Evolutionary conservation across 352 stramenopile genomes (phyloP).

Genomic region (Globisporangium iwayamae): DNA sequence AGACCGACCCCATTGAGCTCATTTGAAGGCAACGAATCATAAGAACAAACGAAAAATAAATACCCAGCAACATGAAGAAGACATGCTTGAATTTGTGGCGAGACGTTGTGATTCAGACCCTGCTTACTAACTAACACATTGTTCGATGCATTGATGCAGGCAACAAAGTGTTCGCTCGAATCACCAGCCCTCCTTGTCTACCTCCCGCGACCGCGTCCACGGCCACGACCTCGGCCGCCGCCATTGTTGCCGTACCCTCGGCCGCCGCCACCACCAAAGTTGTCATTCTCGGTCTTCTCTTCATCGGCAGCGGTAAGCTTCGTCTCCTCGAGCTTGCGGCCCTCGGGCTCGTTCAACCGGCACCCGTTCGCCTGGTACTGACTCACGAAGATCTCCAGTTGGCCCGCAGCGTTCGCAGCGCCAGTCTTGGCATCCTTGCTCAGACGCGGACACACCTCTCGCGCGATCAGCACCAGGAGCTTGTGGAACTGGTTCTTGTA

Average conservation of each 20-base stretch:
- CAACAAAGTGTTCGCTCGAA: neutral
- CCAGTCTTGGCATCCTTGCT: conserved; percentile 76
- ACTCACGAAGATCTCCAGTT: conserved; percentile 70
- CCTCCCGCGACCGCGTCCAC: conserved; percentile 33
- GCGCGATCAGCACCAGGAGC: conserved; percentile 60
- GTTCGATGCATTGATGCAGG: neutral
- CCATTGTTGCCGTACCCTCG: conserved; percentile 17
- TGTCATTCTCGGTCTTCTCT: conserved; percentile 52
- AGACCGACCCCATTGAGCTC: conserved; percentile 6
- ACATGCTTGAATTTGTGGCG: neutral
- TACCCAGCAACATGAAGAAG: neutral
- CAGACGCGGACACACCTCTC: conserved; percentile 55
- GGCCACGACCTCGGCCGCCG: conserved; percentile 27
- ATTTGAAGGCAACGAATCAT: neutral
- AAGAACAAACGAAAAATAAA: neutral
- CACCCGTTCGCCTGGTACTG: conserved; percentile 68
- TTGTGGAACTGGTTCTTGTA: conserved; percentile 84
- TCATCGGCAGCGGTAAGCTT: conserved; percentile 62
- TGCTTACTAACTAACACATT: neutral
- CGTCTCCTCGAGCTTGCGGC: conserved; percentile 68
- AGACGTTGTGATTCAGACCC: neutral
- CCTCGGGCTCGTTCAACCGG: conserved; percentile 48
- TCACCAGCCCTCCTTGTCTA: conserved; percentile 9
- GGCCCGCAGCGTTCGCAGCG: conserved; percentile 65
- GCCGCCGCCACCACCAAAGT: conserved; percentile 22